phyloP scores from a whole-genome alignment of 768 basidiomycete species.

The Piloderma croceum region DNA sequence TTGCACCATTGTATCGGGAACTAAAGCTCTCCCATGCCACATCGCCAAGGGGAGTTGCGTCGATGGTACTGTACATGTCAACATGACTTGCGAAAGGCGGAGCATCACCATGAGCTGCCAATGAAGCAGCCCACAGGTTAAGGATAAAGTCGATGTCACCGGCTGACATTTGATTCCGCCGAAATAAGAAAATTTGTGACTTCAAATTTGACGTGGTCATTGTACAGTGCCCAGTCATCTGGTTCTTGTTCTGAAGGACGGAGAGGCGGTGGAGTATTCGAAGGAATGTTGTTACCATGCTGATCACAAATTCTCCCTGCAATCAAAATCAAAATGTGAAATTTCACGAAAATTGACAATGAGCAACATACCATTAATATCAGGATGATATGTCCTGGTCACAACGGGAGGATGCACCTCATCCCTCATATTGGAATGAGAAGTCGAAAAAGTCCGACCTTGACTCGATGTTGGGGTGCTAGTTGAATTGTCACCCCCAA shows the following conservation, averaged over 20 bases:
- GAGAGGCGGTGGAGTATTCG: constrained; percentile 4
- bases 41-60: constrained; percentile 29
- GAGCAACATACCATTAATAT: too few species aligned
- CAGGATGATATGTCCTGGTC: too few species aligned
- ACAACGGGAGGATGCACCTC: too few species aligned
- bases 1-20: too few species aligned
- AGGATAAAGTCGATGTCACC: neutral
- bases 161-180: constrained; percentile 15
- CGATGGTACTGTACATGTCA: constrained; percentile 30
- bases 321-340: too few species aligned
- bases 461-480: too few species aligned
- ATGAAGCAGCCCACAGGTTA: constrained; percentile 2
- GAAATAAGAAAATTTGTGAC: constrained; percentile 20
- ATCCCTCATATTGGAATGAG: too few species aligned
- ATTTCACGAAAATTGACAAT: too few species aligned
- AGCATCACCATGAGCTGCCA: constrained; percentile 6
- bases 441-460: too few species aligned
- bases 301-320: constrained; percentile 6
- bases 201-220: constrained; percentile 8
- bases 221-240: constrained; percentile 13
- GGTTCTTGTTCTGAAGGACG: neutral
- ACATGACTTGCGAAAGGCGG: constrained; percentile 28
- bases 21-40: constrained; percentile 33
- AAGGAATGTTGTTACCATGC: constrained; percentile 3
- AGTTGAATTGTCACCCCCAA: too few species aligned